Base-by-base conservation (phyloP, 2,329 filamentous ascomycete species). In the Monosporascus cannonballus region DNA sequence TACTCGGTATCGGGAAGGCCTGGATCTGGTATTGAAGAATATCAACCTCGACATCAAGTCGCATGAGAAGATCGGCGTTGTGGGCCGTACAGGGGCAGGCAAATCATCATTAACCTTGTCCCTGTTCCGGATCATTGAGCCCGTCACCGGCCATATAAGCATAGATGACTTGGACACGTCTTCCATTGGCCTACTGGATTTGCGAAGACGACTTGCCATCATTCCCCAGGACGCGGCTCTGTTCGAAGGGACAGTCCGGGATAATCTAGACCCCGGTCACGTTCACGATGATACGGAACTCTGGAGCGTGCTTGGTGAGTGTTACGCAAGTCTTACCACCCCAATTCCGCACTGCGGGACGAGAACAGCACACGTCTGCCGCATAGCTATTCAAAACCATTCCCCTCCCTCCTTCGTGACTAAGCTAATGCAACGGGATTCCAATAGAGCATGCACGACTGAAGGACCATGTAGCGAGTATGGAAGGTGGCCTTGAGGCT, bases 141-240 rank as follows among this genome's bases (percentile, higher is more conserved):
- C 92, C 2, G 82, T 79, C 38, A 83, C 83, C 42, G 94, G 94
- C 50, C 80, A 87, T 64, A 94, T 99, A 62, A 88, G 84, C 62
- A 96, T 99, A 64, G 94, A 99, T 71, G 80, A 83, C 46, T 74
- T 99, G 51, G 89, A 96, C 71, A 96, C 94, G 14, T 93, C 90
- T 51, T 84, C 83, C 3, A 96, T 99, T 64, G 94, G 94, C 3
- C 75, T 99, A 50, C 73, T 96, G 51, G 94, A 99, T 69, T 79
- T 99, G 51, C 85, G 94, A 51, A 83, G 92, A 51, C 86, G 94
- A 53, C 78, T 99, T 47, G 93, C 94, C 51, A 99, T 99, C 65
- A 99, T 99, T 60, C 94, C 95, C 4, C 94, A 99, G 69, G 95
- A 99, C 72, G 93, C 94, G 30, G 93, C 93, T 58, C 82, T 99